These are phyloP conservation scores for Colletotrichum sp. DNA, from an alignment of 2,329 filamentous ascomycete genomes.

Conservation along the genomic window DNA sequence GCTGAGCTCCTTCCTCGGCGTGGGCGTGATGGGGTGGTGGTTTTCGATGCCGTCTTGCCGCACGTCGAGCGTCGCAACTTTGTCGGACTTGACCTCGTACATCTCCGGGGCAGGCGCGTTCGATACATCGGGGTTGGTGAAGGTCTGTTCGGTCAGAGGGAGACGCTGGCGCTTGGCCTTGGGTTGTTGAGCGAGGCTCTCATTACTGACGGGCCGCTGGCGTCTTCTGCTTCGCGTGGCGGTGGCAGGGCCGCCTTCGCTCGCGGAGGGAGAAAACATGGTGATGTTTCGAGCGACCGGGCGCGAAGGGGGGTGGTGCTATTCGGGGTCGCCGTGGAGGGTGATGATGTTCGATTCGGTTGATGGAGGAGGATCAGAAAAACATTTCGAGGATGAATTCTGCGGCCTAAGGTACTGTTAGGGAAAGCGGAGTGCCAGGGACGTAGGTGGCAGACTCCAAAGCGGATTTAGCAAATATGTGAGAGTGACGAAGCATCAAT, in stretches of 20 bases:
- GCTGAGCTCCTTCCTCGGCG: slow-evolving; percentile 58
- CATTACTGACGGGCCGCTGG: slow-evolving; percentile 62
- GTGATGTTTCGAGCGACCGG: slow-evolving; percentile 22
- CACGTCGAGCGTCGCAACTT: slow-evolving; percentile 46
- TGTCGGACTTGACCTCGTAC: slow-evolving; percentile 61
- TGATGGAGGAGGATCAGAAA: slow-evolving; percentile 10
- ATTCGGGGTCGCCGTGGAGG: slow-evolving; percentile 10
- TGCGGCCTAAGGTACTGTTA: slow-evolving; percentile 8
- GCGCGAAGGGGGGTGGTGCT: background rate
- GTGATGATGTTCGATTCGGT: slow-evolving; percentile 8
- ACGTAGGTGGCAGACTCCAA: slow-evolving; percentile 10
- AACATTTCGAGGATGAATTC: slow-evolving; percentile 22
- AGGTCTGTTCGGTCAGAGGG: slow-evolving; percentile 62
- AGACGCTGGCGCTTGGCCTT: slow-evolving; percentile 69
- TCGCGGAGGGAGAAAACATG: slow-evolving; percentile 66
- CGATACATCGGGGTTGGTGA: slow-evolving; percentile 53
- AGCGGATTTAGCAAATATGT: slow-evolving; percentile 22
- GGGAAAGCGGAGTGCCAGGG: slow-evolving; percentile 14
- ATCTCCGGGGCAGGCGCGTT: slow-evolving; percentile 48
- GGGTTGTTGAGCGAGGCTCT: slow-evolving; percentile 59
- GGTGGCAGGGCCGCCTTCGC: slow-evolving; percentile 57
- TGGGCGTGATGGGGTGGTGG: slow-evolving; percentile 29
- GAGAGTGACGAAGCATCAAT: slow-evolving; percentile 26
- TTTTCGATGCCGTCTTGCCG: slow-evolving; percentile 55
- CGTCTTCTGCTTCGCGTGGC: slow-evolving; percentile 66